These are phyloP conservation scores for Monosporozyma solicola DNA, from an alignment of 805 yeast genomes.

Conservation along the genomic window DNA sequence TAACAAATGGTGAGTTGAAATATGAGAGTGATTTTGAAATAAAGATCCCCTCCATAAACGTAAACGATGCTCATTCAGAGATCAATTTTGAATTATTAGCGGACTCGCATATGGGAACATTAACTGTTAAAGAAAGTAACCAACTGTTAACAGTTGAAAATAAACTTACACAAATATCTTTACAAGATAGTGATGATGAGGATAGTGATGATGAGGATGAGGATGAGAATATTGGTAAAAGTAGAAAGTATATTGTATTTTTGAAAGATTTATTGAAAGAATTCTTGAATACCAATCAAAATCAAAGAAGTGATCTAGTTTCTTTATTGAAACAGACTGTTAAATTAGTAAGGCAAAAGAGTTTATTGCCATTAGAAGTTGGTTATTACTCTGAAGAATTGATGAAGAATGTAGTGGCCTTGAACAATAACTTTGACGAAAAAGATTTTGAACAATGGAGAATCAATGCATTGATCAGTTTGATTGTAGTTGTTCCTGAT, in stretches of 20 bases:
- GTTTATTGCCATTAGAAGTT: constrained; percentile 51
- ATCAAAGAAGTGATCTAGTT: constrained; percentile 35
- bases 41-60: constrained; percentile 11
- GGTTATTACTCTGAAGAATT: constrained; percentile 48
- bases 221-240: constrained; percentile 32
- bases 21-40: constrained; percentile 25
- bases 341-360: constrained; percentile 56
- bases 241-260: constrained; percentile 45
- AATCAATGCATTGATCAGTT: constrained; percentile 55
- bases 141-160: not conserved
- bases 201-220: constrained; percentile 22
- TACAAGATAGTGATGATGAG: constrained; percentile 25
- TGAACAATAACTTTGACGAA: constrained; percentile 50
- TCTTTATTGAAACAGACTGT: constrained; percentile 35
- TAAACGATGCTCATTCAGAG: not conserved
- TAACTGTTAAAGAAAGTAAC: not conserved
- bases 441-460: constrained; percentile 53
- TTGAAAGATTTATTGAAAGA: constrained; percentile 61
- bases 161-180: not conserved
- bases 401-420: constrained; percentile 40
- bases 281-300: constrained; percentile 37
- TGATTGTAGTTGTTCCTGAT: constrained; percentile 47
- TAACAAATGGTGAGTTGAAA: constrained; percentile 18
- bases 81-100: constrained; percentile 7
- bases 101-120: not conserved